phyloP scores from a whole-genome alignment of 805 yeast genomes.

The Hanseniaspora singularis region DNA sequence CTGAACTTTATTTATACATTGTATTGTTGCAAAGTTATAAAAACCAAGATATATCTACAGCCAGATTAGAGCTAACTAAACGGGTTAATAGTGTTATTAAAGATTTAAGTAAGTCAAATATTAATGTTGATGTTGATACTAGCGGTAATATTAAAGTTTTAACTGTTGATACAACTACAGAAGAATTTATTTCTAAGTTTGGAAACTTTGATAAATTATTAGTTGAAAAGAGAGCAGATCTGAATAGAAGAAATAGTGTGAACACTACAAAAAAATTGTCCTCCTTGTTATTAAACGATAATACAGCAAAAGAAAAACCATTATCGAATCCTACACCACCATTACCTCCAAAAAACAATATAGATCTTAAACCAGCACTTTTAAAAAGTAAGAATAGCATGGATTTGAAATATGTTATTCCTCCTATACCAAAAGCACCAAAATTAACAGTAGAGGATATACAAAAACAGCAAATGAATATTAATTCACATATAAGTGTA shows the following conservation, averaged over 20 bases:
- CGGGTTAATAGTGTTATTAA: not conserved
- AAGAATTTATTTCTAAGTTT: conserved; percentile 2
- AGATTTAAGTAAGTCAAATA: not conserved
- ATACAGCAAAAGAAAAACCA: too few relatives aligned
- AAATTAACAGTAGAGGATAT: not conserved
- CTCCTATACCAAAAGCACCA: conserved; percentile 13
- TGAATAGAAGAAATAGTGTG: conserved; percentile 2
- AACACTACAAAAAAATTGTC: conserved; percentile 7
- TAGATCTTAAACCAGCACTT: conserved; percentile 7
- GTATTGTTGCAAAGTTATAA: conserved; percentile 6
- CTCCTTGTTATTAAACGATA: conserved; percentile 1
- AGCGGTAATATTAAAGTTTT: conserved; percentile 7
- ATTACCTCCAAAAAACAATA: not conserved
- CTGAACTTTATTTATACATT: conserved; percentile 10
- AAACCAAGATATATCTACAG: conserved; percentile 4
- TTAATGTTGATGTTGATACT: not conserved
- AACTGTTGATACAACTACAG: conserved; percentile 3
- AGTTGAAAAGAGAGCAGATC: not conserved
- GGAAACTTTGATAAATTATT: conserved; percentile 5
- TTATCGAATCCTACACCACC: conserved; percentile 1
- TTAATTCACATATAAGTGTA: not conserved
- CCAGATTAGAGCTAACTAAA: conserved; percentile 6
- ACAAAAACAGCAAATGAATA: not conserved
- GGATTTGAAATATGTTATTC: conserved; percentile 11
- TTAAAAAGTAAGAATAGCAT: conserved; percentile 4